A percentile compares a stretch with the other conserved stretches of the same genome.
Conservation (phyloP, 495 filamentous ascomycete species). For the Penicillium riverlandense region DNA sequence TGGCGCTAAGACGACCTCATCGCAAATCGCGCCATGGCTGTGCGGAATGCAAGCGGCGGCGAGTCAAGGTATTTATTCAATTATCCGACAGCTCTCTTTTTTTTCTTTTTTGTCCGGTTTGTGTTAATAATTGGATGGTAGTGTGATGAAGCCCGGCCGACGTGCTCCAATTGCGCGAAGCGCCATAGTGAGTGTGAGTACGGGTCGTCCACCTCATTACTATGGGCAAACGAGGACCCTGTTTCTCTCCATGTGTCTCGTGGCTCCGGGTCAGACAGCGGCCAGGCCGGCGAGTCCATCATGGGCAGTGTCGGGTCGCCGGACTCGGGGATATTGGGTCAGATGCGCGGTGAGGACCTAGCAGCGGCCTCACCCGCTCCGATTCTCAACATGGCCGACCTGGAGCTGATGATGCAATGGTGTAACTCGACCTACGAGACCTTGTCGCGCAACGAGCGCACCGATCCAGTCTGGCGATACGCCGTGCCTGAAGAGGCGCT, state of each 20-base stretch:
- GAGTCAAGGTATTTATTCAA: slow-evolving; percentile 30
- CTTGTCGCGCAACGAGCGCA: slow-evolving; percentile 23
- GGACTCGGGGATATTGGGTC: slow-evolving; percentile 22
- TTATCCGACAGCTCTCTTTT: not conserved
- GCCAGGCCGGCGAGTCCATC: slow-evolving; percentile 11
- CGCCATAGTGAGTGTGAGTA: slow-evolving; percentile 34
- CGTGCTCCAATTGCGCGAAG: slow-evolving; percentile 33
- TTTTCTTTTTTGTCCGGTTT: too few relatives aligned
- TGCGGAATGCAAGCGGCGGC: slow-evolving; percentile 26
- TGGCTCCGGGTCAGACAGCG: slow-evolving; percentile 15
- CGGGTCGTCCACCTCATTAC: slow-evolving; percentile 26
- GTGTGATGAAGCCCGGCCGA: slow-evolving; percentile 33
- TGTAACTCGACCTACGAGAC: slow-evolving; percentile 27
- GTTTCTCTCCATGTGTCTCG: slow-evolving; percentile 6
- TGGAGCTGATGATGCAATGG: slow-evolving; percentile 42
- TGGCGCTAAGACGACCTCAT: slow-evolving; percentile 28
- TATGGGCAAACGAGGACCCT: slow-evolving; percentile 33
- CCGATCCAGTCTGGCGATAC: slow-evolving; percentile 35
- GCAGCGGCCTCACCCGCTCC: slow-evolving; percentile 1
- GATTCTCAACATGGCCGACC: slow-evolving; percentile 26
- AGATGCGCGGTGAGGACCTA: slow-evolving; percentile 9
- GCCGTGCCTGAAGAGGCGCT: slow-evolving; percentile 39
- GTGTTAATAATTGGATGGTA: not conserved
- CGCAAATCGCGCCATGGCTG: slow-evolving; percentile 29
- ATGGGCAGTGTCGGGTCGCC: slow-evolving; percentile 3